phyloP scores from a whole-genome alignment of 2,329 filamentous ascomycete species.

The Podosphaera xanthii region DNA sequence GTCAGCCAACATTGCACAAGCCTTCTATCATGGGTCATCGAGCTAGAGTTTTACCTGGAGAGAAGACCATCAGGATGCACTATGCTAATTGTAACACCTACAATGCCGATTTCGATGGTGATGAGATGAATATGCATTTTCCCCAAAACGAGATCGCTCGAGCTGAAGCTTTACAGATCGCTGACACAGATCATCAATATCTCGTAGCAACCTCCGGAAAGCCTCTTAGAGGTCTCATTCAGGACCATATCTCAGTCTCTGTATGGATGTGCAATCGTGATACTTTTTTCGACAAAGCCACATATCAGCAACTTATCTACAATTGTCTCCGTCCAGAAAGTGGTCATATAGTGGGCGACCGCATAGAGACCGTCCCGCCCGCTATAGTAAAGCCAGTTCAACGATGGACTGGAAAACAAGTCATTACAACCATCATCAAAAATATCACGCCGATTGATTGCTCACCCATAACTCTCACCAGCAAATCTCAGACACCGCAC shows the following conservation, averaged over 20 bases:
- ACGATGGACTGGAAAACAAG: slow-evolving; percentile 89
- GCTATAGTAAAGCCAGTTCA: slow-evolving; percentile 59
- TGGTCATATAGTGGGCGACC: slow-evolving; percentile 63
- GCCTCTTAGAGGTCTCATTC: slow-evolving; percentile 83
- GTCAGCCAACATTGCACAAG: slow-evolving; percentile 92
- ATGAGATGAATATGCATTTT: slow-evolving; percentile 99
- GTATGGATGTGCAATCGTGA: slow-evolving; percentile 80
- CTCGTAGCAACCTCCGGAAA: slow-evolving; percentile 84
- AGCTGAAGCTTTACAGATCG: slow-evolving; percentile 77
- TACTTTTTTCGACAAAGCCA: slow-evolving; percentile 65
- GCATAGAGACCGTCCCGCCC: slow-evolving; percentile 60
- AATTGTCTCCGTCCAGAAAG: slow-evolving; percentile 73
- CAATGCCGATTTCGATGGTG: slow-evolving; percentile 91
- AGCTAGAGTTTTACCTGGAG: slow-evolving; percentile 72
- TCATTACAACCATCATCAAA: slow-evolving; percentile 77
- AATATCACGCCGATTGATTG: slow-evolving; percentile 68
- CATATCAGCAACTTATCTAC: slow-evolving; percentile 90
- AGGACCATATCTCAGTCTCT: slow-evolving; percentile 92
- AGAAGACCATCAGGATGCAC: slow-evolving; percentile 98
- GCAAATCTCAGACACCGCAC: slow-evolving; percentile 56
- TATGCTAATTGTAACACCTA: slow-evolving; percentile 99
- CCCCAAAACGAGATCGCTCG: slow-evolving; percentile 90
- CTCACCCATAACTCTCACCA: slow-evolving; percentile 54
- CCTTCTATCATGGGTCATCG: slow-evolving; percentile 98
- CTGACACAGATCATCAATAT: slow-evolving; percentile 94